phyloP scores from a whole-genome alignment of 768 basidiomycete species.

The Lactifluus echinatus region DNA sequence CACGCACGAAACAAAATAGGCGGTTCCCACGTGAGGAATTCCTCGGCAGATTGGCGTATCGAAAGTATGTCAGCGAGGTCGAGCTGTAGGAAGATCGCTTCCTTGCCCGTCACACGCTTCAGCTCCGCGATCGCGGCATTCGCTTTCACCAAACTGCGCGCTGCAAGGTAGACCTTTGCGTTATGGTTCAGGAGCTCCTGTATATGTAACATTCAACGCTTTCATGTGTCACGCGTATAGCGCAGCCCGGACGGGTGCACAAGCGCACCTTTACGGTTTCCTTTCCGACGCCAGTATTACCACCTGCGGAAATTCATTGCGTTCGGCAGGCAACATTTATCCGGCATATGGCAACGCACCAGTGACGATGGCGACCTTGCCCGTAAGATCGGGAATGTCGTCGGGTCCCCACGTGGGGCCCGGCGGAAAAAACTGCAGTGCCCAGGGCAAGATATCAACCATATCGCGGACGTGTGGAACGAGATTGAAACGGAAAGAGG shows the following conservation, averaged over 20 bases:
- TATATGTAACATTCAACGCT: too few species aligned
- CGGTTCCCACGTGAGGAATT: conserved; percentile 30
- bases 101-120: conserved; percentile 36
- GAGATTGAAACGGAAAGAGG: too few species aligned
- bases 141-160: conserved; percentile 38
- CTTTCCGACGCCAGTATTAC: conserved; percentile 45
- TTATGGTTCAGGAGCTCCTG: conserved; percentile 48
- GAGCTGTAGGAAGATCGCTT: conserved; percentile 36
- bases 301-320: too few species aligned
- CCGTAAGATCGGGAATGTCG: conserved; percentile 45
- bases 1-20: conserved; percentile 10
- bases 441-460: not conserved
- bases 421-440: conserved; percentile 33
- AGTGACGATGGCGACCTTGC: conserved; percentile 27
- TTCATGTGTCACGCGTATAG: too few species aligned
- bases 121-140: conserved; percentile 45
- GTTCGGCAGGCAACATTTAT: too few species aligned
- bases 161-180: conserved; percentile 59
- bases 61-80: conserved; percentile 34
- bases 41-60: conserved; percentile 33
- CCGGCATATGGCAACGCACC: not conserved
- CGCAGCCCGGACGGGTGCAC: too few species aligned
- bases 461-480: too few species aligned
- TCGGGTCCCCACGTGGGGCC: conserved; percentile 34
- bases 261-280: conserved; percentile 49